A percentile compares a stretch with the other conserved stretches of the same genome.
Evolutionary conservation across 2,329 filamentous ascomycete species (phyloP).

Genomic region (Escovopsis sp.): DNA sequence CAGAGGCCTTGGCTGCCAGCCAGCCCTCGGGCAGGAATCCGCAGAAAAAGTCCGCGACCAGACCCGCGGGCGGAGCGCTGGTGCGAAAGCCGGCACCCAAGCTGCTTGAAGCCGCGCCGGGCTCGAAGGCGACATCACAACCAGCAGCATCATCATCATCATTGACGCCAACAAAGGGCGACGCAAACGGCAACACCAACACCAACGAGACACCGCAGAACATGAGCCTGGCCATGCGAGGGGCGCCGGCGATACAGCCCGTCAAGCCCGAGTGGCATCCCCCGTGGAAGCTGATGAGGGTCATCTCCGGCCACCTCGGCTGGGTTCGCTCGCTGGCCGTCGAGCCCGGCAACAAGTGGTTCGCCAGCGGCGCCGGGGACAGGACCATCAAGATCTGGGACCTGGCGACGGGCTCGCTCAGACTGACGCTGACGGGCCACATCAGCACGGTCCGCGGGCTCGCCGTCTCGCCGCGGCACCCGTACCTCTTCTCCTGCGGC

Average conservation of each 20-base stretch:
- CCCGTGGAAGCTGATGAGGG: conserved; percentile 96
- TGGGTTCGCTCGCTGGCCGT: conserved; percentile 87
- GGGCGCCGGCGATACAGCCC: conserved; percentile 17
- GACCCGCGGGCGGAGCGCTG: conserved; percentile 29
- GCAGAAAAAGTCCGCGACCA: conserved; percentile 22
- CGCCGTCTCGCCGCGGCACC: conserved; percentile 83
- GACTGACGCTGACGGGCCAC: conserved; percentile 80
- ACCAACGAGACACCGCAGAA: conserved; percentile 10
- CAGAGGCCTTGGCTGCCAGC: conserved; percentile 63
- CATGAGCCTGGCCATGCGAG: conserved; percentile 19
- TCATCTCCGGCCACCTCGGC: conserved; percentile 89
- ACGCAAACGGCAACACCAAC: too few species aligned
- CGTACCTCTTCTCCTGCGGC: conserved; percentile 92
- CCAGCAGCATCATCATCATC: too few species aligned
- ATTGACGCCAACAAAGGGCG: too few species aligned
- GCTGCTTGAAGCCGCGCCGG: conserved; percentile 22
- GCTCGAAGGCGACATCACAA: conserved; percentile 20
- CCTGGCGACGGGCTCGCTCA: conserved; percentile 70
- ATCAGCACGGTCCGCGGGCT: conserved; percentile 87
- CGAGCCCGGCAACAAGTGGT: conserved; percentile 95
- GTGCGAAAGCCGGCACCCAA: conserved; percentile 17
- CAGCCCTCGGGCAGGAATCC: conserved; percentile 37
- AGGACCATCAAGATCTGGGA: conserved; percentile 99
- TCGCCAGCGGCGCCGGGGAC: conserved; percentile 88
- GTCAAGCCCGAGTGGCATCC: conserved; percentile 88